phyloP scores from a whole-genome alignment of 208 protist species.

The Leishmania braziliensis region DNA sequence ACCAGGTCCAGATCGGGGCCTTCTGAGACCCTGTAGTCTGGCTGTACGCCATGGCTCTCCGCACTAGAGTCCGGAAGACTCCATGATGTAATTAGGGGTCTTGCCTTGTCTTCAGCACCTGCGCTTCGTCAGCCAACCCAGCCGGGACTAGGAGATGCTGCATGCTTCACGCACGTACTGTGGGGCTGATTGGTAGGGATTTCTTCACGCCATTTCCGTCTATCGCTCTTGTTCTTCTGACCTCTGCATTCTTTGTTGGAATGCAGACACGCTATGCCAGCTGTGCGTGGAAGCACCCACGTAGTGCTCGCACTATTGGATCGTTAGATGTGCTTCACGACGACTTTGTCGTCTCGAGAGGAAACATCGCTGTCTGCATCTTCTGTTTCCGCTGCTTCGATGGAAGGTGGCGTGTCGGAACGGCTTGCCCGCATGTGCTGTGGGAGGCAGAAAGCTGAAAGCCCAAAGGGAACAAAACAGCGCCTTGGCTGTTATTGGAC shows the following conservation, averaged over 20 bases:
- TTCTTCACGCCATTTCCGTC: background rate
- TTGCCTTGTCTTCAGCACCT: background rate
- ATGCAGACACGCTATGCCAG: background rate
- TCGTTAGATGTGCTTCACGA: background rate
- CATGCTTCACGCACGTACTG: background rate
- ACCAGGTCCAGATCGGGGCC: background rate
- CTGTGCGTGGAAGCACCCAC: background rate
- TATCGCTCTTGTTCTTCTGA: background rate
- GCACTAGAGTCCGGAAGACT: background rate
- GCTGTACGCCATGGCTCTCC: background rate
- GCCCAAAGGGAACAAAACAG: background rate
- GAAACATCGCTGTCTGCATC: too few species aligned
- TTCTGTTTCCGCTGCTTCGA: too few species aligned
- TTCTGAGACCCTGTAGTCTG: background rate
- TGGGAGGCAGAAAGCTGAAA: background rate
- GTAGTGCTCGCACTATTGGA: background rate
- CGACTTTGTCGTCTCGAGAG: background rate
- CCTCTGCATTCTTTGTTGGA: background rate
- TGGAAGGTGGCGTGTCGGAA: background rate
- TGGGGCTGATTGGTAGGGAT: background rate
- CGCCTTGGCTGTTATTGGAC: background rate
- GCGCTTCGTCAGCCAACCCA: background rate
- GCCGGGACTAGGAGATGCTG: background rate
- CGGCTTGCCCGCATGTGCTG: background rate
- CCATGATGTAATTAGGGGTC: background rate